These are phyloP conservation scores for Taphrina sp. DNA, from an alignment of 1,139 yeast species.

Conservation along the genomic window DNA sequence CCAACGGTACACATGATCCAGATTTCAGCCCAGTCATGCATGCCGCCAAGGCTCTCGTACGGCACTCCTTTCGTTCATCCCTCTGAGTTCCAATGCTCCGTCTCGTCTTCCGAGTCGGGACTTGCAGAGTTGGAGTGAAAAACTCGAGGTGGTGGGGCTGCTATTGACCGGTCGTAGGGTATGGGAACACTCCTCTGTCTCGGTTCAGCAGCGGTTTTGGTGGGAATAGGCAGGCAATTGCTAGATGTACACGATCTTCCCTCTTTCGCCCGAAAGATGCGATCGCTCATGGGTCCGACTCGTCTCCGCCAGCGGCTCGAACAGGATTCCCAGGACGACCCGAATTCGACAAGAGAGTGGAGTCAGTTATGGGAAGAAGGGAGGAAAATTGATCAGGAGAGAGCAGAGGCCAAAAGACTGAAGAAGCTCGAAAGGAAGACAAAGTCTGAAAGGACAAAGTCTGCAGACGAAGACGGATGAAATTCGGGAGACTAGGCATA, in stretches of 20 bases:
- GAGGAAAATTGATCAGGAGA: slow-evolving; percentile 20
- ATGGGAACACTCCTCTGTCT: slow-evolving; percentile 17
- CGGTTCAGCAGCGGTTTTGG: slow-evolving; percentile 17
- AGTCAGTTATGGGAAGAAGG: slow-evolving; percentile 24
- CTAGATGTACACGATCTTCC: slow-evolving; percentile 22
- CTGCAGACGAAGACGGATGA: neutral
- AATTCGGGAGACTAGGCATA: no score
- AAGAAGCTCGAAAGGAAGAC: no score
- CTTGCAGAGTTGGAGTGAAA: no score
- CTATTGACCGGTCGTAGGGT: neutral
- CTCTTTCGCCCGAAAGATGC: slow-evolving; percentile 18
- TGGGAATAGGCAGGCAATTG: slow-evolving; percentile 5
- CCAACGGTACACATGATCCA: slow-evolving; percentile 16
- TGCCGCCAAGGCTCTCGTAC: slow-evolving; percentile 26
- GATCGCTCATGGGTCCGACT: slow-evolving; percentile 15
- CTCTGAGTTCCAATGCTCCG: no score
- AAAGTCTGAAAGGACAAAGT: neutral
- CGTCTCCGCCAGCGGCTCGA: slow-evolving; percentile 3
- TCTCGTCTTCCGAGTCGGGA: no score
- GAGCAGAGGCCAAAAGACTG: slow-evolving; percentile 20
- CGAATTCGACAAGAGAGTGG: slow-evolving; percentile 6
- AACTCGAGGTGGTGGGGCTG: no score
- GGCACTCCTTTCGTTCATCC: neutral
- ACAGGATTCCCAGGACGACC: neutral
- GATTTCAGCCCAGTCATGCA: slow-evolving; percentile 27